Evolutionary conservation across 352 stramenopile species (phyloP).

Genomic region (Achlya hypogyna): DNA sequence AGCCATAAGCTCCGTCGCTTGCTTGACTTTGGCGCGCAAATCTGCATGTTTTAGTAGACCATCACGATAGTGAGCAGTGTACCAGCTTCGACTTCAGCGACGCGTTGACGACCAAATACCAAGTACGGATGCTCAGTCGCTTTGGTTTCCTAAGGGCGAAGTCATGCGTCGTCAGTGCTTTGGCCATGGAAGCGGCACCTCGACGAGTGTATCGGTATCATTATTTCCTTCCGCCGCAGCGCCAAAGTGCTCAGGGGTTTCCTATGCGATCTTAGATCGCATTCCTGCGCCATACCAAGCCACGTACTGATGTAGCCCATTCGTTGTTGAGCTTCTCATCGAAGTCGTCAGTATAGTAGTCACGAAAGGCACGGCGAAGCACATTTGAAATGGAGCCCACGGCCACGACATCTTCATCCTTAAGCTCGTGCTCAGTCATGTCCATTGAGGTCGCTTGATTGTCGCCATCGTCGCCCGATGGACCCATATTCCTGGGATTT

Average conservation of each 20-base stretch:
- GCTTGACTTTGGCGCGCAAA: constrained; percentile 26
- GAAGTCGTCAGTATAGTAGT: constrained; percentile 35
- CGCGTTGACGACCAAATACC: constrained; percentile 1
- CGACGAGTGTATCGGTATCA: too few relatives aligned
- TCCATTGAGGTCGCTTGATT: too few relatives aligned
- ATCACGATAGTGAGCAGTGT: neutral
- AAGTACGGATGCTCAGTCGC: constrained; percentile 9
- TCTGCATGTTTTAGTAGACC: constrained; percentile 22
- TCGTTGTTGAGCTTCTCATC: constrained; percentile 3
- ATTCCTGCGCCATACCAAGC: too few relatives aligned
- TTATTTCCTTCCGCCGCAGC: too few relatives aligned
- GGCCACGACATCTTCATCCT: constrained; percentile 49
- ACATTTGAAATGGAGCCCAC: constrained; percentile 67
- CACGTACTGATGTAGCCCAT: constrained; percentile 6
- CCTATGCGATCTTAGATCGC: too few relatives aligned
- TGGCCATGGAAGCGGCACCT: too few relatives aligned
- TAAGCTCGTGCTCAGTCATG: too few relatives aligned
- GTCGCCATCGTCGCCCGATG: too few relatives aligned
- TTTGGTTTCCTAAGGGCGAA: neutral
- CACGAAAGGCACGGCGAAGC: constrained; percentile 54
- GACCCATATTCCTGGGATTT: too few relatives aligned
- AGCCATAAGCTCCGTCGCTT: constrained; percentile 31
- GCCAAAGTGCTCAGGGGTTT: too few relatives aligned
- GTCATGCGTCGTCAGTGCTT: too few relatives aligned
- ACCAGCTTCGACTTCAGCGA: constrained; percentile 12